A percentile compares a stretch with the other conserved stretches of the same genome.
These are phyloP conservation scores for Neoboletus magnificus DNA, from an alignment of 768 basidiomycete genomes.

Conservation along the genomic window DNA sequence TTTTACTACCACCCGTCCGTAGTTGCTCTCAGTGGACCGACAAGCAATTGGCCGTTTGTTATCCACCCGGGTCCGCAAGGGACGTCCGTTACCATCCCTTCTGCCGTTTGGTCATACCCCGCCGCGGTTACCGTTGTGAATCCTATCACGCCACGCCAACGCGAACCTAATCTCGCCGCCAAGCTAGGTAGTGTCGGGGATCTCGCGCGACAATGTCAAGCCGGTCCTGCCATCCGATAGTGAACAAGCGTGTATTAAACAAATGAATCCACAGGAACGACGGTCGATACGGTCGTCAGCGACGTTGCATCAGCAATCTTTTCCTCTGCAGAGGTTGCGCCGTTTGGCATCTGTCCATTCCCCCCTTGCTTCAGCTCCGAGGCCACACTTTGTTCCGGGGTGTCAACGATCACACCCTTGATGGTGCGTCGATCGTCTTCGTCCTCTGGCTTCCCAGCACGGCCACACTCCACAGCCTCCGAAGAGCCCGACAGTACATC, in stretches of 20 bases:
- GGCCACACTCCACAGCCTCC: conserved; percentile 6
- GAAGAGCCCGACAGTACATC: conserved; percentile 6
- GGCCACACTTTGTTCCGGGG: conserved; percentile 10
- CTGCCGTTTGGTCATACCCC: conserved; percentile 18
- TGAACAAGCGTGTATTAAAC: conserved; percentile 12
- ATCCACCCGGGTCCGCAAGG: conserved; percentile 18
- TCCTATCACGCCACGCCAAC: conserved; percentile 9
- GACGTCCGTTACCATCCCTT: conserved; percentile 17
- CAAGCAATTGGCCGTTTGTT: conserved; percentile 8
- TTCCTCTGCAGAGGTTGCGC: conserved; percentile 16
- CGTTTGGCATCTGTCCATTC: conserved; percentile 6
- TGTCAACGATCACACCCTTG: conserved; percentile 26
- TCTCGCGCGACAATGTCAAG: conserved; percentile 2
- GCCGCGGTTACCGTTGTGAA: conserved; percentile 5
- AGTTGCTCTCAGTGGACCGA: background rate
- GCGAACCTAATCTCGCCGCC: conserved; percentile 5
- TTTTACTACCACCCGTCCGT: background rate
- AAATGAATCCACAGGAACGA: conserved; percentile 21
- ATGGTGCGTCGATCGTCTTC: conserved; percentile 45
- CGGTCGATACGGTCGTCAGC: conserved; percentile 12
- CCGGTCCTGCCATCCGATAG: background rate
- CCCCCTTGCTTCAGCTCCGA: conserved; percentile 11
- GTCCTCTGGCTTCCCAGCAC: conserved; percentile 23
- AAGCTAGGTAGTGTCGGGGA: background rate
- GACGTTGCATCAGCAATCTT: conserved; percentile 18